Base-by-base conservation (phyloP, 257 asterid species). In the Solanum ossicruentum region DNA sequence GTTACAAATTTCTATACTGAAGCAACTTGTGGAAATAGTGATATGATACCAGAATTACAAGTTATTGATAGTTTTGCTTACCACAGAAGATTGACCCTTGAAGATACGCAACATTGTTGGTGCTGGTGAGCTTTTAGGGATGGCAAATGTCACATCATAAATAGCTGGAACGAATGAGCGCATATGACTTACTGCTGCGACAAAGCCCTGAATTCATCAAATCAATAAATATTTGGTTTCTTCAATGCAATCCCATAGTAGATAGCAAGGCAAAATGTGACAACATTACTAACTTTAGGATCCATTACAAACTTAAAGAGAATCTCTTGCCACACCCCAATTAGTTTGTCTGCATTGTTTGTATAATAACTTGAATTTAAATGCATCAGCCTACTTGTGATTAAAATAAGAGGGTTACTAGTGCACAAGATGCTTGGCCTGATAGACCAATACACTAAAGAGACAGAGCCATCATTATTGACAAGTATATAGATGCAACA, bases 41-140 rank as follows among this genome's bases (percentile, higher is more conserved):
- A 36, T 36, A 36, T 5, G 41, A 36, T 36, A 36, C 41, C 58
- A 51, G 12, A 60, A 18, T 39, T 84, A 26, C 3, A 43, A 61
- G 26, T 20, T 26, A 70, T 83, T 67, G 86, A 84, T 60, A 65
- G 70, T 55, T 65, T 66, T 86, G 87, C 91, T 89, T 90, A 96
- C 99, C 95, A 94, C 97, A 82, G 97, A 94, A 84, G 97, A 88
- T 80, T 93, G 95, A 83, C 98, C 99, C 90, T 88, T 93, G 86
- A 96, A 92, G 81, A 96, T 95, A 89, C 97, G 88, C 56, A 93
- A 91, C 98, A 96, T 95, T 89, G 98, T 96, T 56, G 99, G 99
- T 75, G 88, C 89, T n/a, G 97, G 93, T 83, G 97, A 92, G 82
- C 91, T 87, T 86, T 92, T 93, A 56, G 98, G 98, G 73, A 96